These are phyloP conservation scores for Linderniella brevidens DNA, from an alignment of 257 asterid species.

Conservation along the genomic window DNA sequence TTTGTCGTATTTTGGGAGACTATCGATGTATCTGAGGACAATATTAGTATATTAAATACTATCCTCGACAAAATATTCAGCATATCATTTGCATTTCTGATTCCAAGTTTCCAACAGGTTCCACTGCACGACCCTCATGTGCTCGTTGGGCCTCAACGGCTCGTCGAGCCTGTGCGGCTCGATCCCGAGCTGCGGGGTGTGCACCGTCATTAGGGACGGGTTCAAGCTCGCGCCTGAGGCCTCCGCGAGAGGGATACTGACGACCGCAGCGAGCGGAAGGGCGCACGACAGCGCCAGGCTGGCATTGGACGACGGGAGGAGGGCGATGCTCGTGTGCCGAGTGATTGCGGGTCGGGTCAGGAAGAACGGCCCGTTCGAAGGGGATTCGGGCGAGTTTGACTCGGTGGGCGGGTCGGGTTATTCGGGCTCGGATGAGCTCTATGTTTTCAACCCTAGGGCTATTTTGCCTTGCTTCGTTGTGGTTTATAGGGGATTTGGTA, in stretches of 20 bases:
- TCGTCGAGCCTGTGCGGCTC: conserved; percentile 75
- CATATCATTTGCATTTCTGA: too few relatives aligned
- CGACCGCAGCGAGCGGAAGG: conserved; percentile 66
- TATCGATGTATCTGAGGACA: too few relatives aligned
- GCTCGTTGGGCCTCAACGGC: conserved; percentile 73
- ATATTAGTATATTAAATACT: too few relatives aligned
- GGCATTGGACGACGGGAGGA: conserved; percentile 26
- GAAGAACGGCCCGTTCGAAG: conserved; percentile 44
- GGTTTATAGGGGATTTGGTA: conserved; percentile 33
- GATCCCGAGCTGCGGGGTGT: conserved; percentile 36
- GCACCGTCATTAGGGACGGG: conserved; percentile 52
- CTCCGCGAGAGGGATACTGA: conserved; percentile 34
- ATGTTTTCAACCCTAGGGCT: conserved; percentile 67
- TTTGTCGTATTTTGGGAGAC: too few relatives aligned
- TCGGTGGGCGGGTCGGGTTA: conserved; percentile 55
- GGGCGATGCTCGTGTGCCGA: conserved; percentile 86
- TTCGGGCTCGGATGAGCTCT: conserved; percentile 67
- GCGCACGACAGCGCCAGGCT: conserved; percentile 49
- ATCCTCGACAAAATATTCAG: too few relatives aligned
- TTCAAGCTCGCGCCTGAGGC: conserved; percentile 31
- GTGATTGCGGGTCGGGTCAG: conserved; percentile 78
- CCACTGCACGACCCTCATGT: conserved; percentile 61
- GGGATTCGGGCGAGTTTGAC: conserved; percentile 51
- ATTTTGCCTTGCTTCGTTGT: conserved; percentile 92
- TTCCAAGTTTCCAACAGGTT: too few relatives aligned